These are phyloP conservation scores for Tricholoma bakamatsutake DNA, from an alignment of 768 basidiomycete genomes.

Conservation along the genomic window DNA sequence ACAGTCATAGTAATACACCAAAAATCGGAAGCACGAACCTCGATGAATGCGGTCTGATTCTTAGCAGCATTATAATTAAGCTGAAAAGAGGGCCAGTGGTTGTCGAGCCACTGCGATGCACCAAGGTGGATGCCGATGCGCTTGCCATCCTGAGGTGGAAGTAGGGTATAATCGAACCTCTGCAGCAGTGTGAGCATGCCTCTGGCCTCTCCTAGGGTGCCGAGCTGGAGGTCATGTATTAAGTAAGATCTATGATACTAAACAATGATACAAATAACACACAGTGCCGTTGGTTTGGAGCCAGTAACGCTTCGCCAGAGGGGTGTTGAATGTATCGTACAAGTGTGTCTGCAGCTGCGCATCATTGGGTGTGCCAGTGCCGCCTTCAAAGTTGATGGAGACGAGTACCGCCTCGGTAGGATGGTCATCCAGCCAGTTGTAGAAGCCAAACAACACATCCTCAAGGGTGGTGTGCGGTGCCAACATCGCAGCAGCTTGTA, in stretches of 20 bases:
- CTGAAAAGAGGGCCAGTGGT: conserved; percentile 34
- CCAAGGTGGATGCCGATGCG: conserved; percentile 42
- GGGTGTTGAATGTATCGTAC: conserved; percentile 32
- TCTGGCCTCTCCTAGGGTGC: conserved; percentile 44
- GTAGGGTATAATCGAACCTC: conserved; percentile 37
- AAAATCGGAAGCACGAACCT: conserved; percentile 19
- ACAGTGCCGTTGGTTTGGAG: conserved; percentile 38
- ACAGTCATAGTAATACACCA: background rate
- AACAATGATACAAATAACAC: conserved; percentile 6
- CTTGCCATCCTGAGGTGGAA: conserved; percentile 31
- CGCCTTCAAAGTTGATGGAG: conserved; percentile 44
- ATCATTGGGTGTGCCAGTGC: conserved; percentile 39
- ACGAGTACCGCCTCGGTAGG: conserved; percentile 46
- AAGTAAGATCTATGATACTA: background rate
- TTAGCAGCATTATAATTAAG: conserved; percentile 34
- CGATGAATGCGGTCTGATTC: conserved; percentile 38
- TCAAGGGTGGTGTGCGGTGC: conserved; percentile 40
- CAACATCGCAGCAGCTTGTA: conserved; percentile 34
- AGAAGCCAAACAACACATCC: conserved; percentile 47
- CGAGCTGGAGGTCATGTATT: conserved; percentile 25
- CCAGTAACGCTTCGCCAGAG: conserved; percentile 40
- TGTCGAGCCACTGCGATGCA: conserved; percentile 41
- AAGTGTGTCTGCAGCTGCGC: conserved; percentile 35
- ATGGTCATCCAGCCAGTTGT: conserved; percentile 46
- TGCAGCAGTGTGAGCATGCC: conserved; percentile 48